Conservation (phyloP, 179 eudicot species). For the Camellia oleifera region DNA sequence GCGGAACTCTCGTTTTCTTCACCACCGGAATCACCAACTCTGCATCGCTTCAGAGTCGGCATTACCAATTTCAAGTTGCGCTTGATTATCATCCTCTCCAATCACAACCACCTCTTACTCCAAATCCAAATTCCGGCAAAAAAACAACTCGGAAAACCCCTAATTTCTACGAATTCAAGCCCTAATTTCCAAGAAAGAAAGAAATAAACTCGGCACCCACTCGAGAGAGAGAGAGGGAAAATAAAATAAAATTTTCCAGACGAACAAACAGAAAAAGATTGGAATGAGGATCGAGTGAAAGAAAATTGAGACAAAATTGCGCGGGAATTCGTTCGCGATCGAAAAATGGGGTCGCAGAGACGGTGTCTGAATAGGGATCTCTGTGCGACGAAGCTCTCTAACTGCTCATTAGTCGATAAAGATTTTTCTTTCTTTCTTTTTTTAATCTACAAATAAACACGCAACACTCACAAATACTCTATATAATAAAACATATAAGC, state of each 20-base stretch:
- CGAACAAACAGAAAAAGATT: background rate
- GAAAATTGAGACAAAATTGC: background rate
- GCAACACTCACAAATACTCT: background rate
- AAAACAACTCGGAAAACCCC: constrained; percentile 9
- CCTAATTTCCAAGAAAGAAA: constrained; percentile 9
- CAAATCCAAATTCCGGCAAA: background rate
- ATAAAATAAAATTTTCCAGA: background rate
- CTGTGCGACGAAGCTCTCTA: constrained; percentile 15
- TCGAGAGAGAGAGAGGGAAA: background rate
- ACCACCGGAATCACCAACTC: constrained; percentile 43
- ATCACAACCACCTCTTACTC: background rate
- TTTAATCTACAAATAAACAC: background rate
- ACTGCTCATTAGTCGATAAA: constrained; percentile 1
- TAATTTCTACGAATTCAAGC: background rate
- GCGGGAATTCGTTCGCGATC: background rate
- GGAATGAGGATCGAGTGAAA: background rate
- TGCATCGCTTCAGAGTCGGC: constrained; percentile 81
- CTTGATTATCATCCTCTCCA: constrained; percentile 75
- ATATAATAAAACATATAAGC: background rate
- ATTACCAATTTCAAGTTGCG: constrained; percentile 84
- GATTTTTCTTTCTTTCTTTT: background rate
- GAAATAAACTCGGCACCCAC: background rate
- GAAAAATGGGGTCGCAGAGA: background rate
- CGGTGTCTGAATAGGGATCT: constrained; percentile 10
- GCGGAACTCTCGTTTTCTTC: constrained; percentile 50